Percentiles rank a stretch among this genome's conserved stretches.
Conservation (phyloP, 768 basidiomycete genomes). For the Suillus bovinus region DNA sequence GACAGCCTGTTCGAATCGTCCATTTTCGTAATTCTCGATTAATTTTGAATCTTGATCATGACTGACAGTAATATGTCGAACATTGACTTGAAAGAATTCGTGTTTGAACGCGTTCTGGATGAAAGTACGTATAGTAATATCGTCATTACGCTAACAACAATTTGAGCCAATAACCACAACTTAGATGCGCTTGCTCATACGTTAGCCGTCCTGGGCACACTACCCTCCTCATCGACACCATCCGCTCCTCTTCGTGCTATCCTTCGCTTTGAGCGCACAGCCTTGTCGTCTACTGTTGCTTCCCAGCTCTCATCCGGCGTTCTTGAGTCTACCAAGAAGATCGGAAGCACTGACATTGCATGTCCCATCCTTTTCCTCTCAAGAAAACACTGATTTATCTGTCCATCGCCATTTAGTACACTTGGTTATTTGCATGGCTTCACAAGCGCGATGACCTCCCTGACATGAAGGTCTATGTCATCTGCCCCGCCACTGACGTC, state of each 20-base stretch:
- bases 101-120: slow-evolving; percentile 55
- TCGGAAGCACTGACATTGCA: slow-evolving; percentile 71
- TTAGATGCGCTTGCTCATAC: slow-evolving; percentile 39
- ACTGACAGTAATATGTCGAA: background rate
- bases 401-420: slow-evolving; percentile 53
- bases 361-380: slow-evolving; percentile 19
- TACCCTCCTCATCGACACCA: slow-evolving; percentile 35
- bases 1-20: too few species aligned
- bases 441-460: slow-evolving; percentile 35
- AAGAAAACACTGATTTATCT: slow-evolving; percentile 11
- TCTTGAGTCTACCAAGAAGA: slow-evolving; percentile 45
- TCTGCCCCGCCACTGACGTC: slow-evolving; percentile 86
- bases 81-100: slow-evolving; percentile 47
- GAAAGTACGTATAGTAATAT: slow-evolving; percentile 36
- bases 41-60: background rate
- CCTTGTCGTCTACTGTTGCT: slow-evolving; percentile 48
- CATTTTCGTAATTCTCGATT: background rate
- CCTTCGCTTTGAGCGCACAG: slow-evolving; percentile 76
- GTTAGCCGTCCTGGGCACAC: slow-evolving; percentile 71
- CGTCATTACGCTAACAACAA: background rate
- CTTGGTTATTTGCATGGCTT: slow-evolving; percentile 81
- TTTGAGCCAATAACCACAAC: background rate
- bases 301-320: slow-evolving; percentile 38
- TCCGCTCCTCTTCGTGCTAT: slow-evolving; percentile 52
- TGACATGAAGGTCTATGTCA: slow-evolving; percentile 82